Conservation (phyloP, 305 asterid species). For the Ruellia speciosa region DNA sequence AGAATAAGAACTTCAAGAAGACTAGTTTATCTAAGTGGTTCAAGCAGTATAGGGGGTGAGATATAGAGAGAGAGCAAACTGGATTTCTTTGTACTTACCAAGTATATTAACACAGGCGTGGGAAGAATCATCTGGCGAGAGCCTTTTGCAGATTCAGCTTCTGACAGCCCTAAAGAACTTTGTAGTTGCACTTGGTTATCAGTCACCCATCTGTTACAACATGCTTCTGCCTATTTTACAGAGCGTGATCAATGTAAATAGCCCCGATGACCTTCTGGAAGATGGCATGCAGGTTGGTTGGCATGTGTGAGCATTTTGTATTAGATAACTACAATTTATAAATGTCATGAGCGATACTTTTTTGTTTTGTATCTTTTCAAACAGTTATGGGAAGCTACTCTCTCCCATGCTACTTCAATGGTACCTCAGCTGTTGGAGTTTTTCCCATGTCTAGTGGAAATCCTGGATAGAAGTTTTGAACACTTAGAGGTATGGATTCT, state of each 20-base stretch:
- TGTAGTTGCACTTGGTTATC: slow-evolving; percentile 79
- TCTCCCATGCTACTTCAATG: slow-evolving; percentile 83
- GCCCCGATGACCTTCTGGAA: slow-evolving; percentile 96
- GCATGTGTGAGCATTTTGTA: slow-evolving; percentile 7
- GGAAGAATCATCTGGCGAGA: slow-evolving; percentile 94
- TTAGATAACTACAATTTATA: not conserved
- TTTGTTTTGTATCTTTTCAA: slow-evolving; percentile 24
- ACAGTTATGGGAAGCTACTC: slow-evolving; percentile 96
- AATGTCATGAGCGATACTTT: not conserved
- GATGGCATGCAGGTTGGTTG: slow-evolving; percentile 82
- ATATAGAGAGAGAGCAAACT: not conserved
- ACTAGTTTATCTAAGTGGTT: not conserved
- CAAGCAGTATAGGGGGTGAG: not conserved
- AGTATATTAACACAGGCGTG: slow-evolving; percentile 51
- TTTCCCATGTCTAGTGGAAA: slow-evolving; percentile 80
- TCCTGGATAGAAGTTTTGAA: slow-evolving; percentile 80
- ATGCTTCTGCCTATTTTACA: slow-evolving; percentile 76
- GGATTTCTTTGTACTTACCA: slow-evolving; percentile 14
- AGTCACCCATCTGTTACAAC: slow-evolving; percentile 73
- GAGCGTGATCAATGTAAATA: slow-evolving; percentile 48
- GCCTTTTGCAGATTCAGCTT: slow-evolving; percentile 97
- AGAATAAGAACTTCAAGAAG: slow-evolving; percentile 12
- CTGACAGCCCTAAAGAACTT: slow-evolving; percentile 85
- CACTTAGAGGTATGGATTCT: slow-evolving; percentile 55
- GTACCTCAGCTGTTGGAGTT: slow-evolving; percentile 66